Base-by-base conservation (phyloP, 176 grass and related monocot genomes). In the Aegilops sharonensis region DNA sequence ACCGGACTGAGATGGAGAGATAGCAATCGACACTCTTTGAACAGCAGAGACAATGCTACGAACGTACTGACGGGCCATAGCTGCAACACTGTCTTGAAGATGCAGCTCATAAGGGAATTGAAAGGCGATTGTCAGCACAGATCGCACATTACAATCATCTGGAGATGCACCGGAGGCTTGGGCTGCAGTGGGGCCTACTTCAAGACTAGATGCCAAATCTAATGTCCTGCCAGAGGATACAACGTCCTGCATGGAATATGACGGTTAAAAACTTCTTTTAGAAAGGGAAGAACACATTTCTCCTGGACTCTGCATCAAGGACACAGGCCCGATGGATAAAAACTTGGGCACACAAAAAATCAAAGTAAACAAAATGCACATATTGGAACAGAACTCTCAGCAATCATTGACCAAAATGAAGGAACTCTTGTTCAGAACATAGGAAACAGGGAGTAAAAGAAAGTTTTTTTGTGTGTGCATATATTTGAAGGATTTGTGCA, bases 41-140 rank as follows among this genome's bases (percentile, higher is more conserved):
- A 98, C 94, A n/a, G 93, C 88, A 77, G 96, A 95, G 52, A 98
- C 91, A 84, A 98, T 85, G 63, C 91, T 92, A 39, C 96, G 90
- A 10, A 98, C 92, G 64, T 98, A 98, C 64, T 98, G 96, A 73
- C 96, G 90, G 17, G 93, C 96, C 90, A 95, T 95, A 72, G 84
- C 79, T 35, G 90, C 93, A 81, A 98, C 90, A 63, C 45, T 95
- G 9, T 98, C 96, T 83, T 94, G 93, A n/a, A 98, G 85, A 84
- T 95, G 90, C 60, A 85, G 54, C 88, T 98, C 96, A 3, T 95
- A 98, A 35, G 96, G 92, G 75, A 98, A 98, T 84, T 98, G 96
- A 59, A 98, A 98, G 29, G 93, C 92, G 13, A 98, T 95, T 36
- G 93, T 98, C 79, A 98, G 80, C 5, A 98, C 96, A 79, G 96